Evolutionary conservation across 73 alveolate species (phyloP).

Genomic region (Halteria grandinella): DNA sequence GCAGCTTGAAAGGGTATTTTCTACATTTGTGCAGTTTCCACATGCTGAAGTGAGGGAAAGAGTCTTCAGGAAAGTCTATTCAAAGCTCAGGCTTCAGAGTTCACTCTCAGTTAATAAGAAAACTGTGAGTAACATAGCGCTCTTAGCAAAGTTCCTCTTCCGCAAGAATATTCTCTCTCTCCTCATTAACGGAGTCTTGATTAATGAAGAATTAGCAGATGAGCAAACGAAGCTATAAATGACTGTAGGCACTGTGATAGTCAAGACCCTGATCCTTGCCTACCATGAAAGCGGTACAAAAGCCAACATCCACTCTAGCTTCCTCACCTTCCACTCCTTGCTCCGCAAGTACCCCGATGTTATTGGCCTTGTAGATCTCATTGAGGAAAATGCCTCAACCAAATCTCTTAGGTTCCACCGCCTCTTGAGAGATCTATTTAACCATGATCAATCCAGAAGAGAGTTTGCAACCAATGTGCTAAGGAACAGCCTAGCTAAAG

Average conservation of each 20-base stretch:
- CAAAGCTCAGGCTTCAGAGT: slow-evolving; percentile 1
- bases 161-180: slow-evolving; percentile 21
- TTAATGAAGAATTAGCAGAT: slow-evolving; percentile 13
- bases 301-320: not conserved
- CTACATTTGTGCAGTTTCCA: slow-evolving; percentile 25
- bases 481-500: slow-evolving; percentile 23
- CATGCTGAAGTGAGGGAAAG: slow-evolving; percentile 55
- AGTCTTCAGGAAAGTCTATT: slow-evolving; percentile 29
- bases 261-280: slow-evolving; percentile 19
- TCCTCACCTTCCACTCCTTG: slow-evolving; percentile 46
- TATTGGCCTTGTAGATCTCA: slow-evolving; percentile 28
- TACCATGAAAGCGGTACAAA: slow-evolving; percentile 2
- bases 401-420: slow-evolving; percentile 20
- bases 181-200: slow-evolving; percentile 34
- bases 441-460: slow-evolving; percentile 6
- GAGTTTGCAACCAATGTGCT: slow-evolving; percentile 43
- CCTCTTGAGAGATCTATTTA: slow-evolving; percentile 51
- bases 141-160: slow-evolving; percentile 42
- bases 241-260: slow-evolving; percentile 22
- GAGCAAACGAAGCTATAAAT: slow-evolving; percentile 20
- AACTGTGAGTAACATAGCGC: not conserved
- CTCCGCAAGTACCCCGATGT: slow-evolving; percentile 14
- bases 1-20: slow-evolving; percentile 12
- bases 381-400: slow-evolving; percentile 28
- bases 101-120: not conserved